Conservation (phyloP, 129 eudicot genomes). For the Pulicaria dysenterica region DNA sequence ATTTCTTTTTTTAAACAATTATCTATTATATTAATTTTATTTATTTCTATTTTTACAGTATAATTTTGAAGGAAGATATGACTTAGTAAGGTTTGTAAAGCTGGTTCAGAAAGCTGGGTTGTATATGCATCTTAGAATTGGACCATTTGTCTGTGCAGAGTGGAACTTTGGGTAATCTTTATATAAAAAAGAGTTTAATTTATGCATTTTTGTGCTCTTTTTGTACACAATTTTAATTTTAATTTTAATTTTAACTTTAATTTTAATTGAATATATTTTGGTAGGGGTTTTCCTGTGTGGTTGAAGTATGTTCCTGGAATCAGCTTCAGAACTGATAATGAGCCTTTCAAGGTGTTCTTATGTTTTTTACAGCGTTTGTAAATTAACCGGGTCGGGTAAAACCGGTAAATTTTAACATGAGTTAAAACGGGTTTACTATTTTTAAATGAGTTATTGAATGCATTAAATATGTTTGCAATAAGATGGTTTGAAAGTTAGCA, state of each 20-base stretch:
- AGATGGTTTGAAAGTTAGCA: too few relatives aligned
- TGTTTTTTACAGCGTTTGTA: not conserved
- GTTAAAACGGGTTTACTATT: too few relatives aligned
- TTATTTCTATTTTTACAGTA: conserved; percentile 48
- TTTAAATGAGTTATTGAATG: too few relatives aligned
- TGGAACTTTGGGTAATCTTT: conserved; percentile 90
- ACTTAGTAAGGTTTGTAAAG: conserved; percentile 77
- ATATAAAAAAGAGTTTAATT: not conserved
- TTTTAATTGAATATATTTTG: conserved; percentile 5
- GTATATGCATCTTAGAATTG: conserved; percentile 84
- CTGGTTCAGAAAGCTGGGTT: conserved; percentile 76
- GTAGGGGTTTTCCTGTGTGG: conserved; percentile 96
- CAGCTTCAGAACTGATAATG: conserved; percentile 91
- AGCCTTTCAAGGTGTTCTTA: conserved; percentile 71
- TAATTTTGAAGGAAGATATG: conserved; percentile 84
- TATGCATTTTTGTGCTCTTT: not conserved
- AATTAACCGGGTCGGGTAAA: not conserved
- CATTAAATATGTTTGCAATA: too few relatives aligned
- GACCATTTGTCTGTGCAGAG: conserved; percentile 96
- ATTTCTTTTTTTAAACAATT: not conserved
- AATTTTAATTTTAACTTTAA: not conserved
- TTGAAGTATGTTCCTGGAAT: conserved; percentile 94
- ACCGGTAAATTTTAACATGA: too few relatives aligned
- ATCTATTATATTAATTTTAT: not conserved
- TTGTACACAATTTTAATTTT: not conserved